Evolutionary conservation across 2,329 filamentous ascomycete genomes (phyloP).

Genomic region (Erysiphe neolycopersici): DNA sequence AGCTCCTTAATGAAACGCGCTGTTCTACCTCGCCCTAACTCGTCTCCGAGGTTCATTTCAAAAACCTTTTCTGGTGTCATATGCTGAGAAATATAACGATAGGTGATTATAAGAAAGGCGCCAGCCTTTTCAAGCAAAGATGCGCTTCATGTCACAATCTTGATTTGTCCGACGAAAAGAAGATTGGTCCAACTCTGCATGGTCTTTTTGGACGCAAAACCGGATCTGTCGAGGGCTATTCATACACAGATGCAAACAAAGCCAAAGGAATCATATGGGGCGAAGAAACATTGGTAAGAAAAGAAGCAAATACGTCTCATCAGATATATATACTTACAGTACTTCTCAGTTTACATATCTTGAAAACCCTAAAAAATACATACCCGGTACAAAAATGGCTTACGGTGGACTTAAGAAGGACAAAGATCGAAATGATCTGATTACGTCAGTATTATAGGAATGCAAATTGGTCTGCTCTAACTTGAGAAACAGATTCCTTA

Average conservation of each 20-base stretch:
- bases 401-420: conserved; percentile 99
- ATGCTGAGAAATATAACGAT: too few species aligned
- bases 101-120: conserved; percentile 93
- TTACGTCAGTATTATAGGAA: conserved; percentile 43
- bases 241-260: conserved; percentile 99
- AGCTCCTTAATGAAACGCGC: too few species aligned
- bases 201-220: conserved; percentile 95
- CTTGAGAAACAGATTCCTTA: conserved; percentile 27
- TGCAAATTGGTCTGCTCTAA: not conserved
- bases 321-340: not conserved
- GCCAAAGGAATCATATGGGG: conserved; percentile 77
- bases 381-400: conserved; percentile 99
- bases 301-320: not conserved
- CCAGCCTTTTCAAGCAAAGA: conserved; percentile 96
- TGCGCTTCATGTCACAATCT: conserved; percentile 98
- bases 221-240: conserved; percentile 70
- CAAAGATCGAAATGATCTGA: conserved; percentile 97
- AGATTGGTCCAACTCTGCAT: conserved; percentile 91
- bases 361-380: conserved; percentile 99
- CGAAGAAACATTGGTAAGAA: conserved; percentile 52
- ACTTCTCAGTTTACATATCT: conserved; percentile 64
- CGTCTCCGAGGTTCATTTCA: too few species aligned
- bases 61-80: too few species aligned
- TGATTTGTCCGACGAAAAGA: conserved; percentile 75
- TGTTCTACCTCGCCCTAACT: too few species aligned